Evolutionary conservation across 2,329 filamentous ascomycete species (phyloP).

Genomic region (Fusarium sp.): DNA sequence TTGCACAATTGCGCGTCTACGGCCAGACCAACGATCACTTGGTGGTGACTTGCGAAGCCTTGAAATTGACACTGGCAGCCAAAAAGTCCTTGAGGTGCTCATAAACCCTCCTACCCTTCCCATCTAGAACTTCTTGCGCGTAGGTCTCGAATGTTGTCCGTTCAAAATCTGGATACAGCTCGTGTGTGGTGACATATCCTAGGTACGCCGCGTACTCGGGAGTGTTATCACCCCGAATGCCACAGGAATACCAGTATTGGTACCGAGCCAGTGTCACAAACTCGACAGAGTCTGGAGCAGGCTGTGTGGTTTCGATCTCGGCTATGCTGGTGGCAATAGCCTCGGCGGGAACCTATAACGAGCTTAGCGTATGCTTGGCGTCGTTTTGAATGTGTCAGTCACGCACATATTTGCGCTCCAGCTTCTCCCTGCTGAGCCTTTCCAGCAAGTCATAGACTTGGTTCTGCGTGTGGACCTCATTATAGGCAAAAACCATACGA

Average conservation of each 20-base stretch:
- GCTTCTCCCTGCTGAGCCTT: constrained; percentile 62
- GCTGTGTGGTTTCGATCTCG: no score
- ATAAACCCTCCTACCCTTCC: no score
- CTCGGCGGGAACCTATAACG: not conserved
- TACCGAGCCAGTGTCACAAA: not conserved
- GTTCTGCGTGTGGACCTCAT: constrained; percentile 61
- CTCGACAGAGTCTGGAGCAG: no score
- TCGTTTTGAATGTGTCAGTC: not conserved
- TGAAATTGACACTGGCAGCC: no score
- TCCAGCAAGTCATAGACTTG: constrained; percentile 64
- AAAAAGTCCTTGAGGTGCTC: no score
- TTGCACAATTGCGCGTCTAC: no score
- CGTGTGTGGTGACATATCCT: constrained; percentile 66
- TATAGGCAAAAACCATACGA: constrained; percentile 64
- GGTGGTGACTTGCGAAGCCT: no score
- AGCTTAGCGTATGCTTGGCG: no score
- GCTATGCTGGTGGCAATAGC: not conserved
- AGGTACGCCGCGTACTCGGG: constrained; percentile 68
- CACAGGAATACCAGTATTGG: constrained; percentile 63
- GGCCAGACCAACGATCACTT: no score
- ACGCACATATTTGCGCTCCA: constrained; percentile 46
- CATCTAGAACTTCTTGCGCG: no score
- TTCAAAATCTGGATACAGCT: constrained; percentile 68
- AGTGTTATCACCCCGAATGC: constrained; percentile 67
- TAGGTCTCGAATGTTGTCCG: not conserved